Conservation (phyloP, 768 basidiomycete species). For the Agrocybe pediades region DNA sequence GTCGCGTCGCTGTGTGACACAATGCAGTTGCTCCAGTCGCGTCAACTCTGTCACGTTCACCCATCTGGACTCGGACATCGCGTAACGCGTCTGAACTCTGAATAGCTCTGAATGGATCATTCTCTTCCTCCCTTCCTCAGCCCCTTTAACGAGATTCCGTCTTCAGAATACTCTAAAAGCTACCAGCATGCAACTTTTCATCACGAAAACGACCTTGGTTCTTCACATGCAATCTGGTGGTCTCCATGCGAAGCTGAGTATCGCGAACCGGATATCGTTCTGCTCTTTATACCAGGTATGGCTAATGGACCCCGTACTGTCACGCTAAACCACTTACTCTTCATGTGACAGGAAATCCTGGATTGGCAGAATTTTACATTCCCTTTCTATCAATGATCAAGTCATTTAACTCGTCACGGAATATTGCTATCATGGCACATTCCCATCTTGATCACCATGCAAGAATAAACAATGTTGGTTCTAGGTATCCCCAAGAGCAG, state of each 20-base stretch:
- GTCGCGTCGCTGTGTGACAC: no score
- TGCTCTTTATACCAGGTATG: conserved; percentile 55
- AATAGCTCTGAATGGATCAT: background rate
- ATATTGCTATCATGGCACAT: conserved; percentile 58
- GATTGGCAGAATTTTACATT: conserved; percentile 66
- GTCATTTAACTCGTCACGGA: conserved; percentile 28
- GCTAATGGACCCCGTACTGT: background rate
- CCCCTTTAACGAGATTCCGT: conserved; percentile 16
- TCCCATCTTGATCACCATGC: conserved; percentile 69
- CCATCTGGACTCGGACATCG: background rate
- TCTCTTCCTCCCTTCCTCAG: conserved; percentile 32
- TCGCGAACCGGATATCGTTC: conserved; percentile 29
- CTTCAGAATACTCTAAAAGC: conserved; percentile 7
- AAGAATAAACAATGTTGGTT: conserved; percentile 21
- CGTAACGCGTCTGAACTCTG: no score
- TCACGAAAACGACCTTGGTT: conserved; percentile 38
- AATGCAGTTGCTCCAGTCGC: no score
- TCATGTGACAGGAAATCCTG: conserved; percentile 47
- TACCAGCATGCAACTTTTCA: conserved; percentile 36
- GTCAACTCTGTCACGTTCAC: no score
- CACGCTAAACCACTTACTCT: background rate
- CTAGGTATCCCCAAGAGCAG: conserved; percentile 24
- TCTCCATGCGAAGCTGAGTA: conserved; percentile 26
- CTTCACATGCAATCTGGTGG: conserved; percentile 59
- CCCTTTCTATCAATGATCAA: conserved; percentile 62